Evolutionary conservation across 768 basidiomycete genomes (phyloP).

Genomic region (Pulveroboletus sp.): DNA sequence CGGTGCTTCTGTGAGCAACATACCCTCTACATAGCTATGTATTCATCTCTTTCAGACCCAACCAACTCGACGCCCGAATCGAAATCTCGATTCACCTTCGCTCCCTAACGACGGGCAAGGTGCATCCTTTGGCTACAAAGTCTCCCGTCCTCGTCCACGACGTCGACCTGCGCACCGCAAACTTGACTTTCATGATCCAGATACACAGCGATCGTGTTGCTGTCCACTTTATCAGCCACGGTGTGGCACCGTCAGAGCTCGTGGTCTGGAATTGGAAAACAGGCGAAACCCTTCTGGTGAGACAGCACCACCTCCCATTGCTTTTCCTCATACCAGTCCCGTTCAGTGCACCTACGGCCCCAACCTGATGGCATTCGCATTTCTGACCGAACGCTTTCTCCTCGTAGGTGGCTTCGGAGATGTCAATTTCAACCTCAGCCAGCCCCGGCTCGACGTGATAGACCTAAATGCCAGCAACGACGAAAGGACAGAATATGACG

Average conservation of each 20-base stretch:
- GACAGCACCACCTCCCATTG: conserved; percentile 14
- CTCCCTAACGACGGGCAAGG: conserved; percentile 41
- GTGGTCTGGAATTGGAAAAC: conserved; percentile 68
- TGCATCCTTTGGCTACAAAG: conserved; percentile 42
- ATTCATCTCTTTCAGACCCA: conserved; percentile 12
- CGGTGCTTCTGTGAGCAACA: conserved; percentile 31
- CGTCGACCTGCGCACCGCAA: conserved; percentile 15
- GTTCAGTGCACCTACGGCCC: conserved; percentile 27
- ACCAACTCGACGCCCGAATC: conserved; percentile 12
- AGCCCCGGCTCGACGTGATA: conserved; percentile 36
- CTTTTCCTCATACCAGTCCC: neutral
- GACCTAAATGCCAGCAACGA: conserved; percentile 36
- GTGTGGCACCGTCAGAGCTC: conserved; percentile 40
- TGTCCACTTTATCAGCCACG: conserved; percentile 41
- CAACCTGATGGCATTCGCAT: conserved; percentile 39
- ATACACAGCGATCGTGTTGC: conserved; percentile 50
- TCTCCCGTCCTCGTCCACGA: conserved; percentile 31
- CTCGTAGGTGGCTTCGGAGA: conserved; percentile 32
- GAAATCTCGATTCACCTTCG: conserved; percentile 40
- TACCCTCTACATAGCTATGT: neutral
- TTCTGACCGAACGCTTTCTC: conserved; percentile 40
- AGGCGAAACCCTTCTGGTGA: conserved; percentile 46
- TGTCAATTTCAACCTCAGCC: conserved; percentile 17
- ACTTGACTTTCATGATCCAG: conserved; percentile 47
- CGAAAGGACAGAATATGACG: conserved; percentile 28